Conservation (phyloP, 805 yeast species). For the Wickerhamiella allomyrinae region DNA sequence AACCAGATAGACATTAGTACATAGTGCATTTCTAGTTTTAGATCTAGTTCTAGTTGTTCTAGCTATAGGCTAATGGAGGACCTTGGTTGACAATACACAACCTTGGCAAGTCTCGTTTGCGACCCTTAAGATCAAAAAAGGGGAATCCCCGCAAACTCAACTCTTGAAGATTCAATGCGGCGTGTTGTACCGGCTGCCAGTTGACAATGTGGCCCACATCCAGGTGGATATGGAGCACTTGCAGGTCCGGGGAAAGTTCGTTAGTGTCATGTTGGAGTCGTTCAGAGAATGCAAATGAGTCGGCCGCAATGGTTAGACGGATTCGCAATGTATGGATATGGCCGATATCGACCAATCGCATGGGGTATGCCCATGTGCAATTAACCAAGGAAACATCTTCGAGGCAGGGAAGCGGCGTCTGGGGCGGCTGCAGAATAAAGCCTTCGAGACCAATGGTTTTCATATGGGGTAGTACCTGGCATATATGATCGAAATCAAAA, state of each 20-base stretch:
- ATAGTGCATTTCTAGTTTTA: no score
- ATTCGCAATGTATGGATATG: slow-evolving; percentile 3
- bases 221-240: slow-evolving; percentile 3
- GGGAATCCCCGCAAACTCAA: slow-evolving; percentile 6
- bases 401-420: slow-evolving; percentile 2
- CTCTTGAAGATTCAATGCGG: not conserved
- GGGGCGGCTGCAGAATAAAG: slow-evolving; percentile 7
- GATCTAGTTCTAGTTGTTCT: not conserved
- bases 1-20: no score
- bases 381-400: slow-evolving; percentile 3
- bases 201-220: slow-evolving; percentile 2
- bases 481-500: slow-evolving; percentile 16
- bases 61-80: not conserved
- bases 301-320: not conserved
- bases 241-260: slow-evolving; percentile 4
- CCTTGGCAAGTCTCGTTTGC: not conserved
- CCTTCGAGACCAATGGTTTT: slow-evolving; percentile 7
- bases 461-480: slow-evolving; percentile 4
- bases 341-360: slow-evolving; percentile 4
- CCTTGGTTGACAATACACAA: not conserved
- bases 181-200: slow-evolving; percentile 9
- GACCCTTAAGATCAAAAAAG: not conserved
- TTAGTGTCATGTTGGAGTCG: slow-evolving; percentile 6
- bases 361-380: slow-evolving; percentile 12
- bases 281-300: slow-evolving; percentile 8